These are phyloP conservation scores for Fusarium sp. DNA, from an alignment of 2,329 filamentous ascomycete genomes.

Conservation along the genomic window DNA sequence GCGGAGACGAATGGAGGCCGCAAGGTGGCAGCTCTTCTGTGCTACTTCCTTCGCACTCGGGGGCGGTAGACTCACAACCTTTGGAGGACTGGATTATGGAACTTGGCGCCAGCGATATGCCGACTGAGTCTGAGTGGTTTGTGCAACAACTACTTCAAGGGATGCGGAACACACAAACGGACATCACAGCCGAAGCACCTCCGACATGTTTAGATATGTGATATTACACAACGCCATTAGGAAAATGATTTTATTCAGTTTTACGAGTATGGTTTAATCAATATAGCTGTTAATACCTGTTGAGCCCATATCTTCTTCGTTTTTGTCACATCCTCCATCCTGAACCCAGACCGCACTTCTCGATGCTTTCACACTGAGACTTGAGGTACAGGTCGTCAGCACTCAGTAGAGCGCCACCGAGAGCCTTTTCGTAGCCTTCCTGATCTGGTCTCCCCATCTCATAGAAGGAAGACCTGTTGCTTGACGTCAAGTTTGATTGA, in stretches of 20 bases:
- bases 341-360: constrained; percentile 7
- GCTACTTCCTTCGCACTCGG: neutral
- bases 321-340: neutral
- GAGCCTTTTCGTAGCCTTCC: constrained; percentile 6
- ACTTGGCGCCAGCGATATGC: constrained; percentile 13
- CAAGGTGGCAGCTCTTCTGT: neutral
- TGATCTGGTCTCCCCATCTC: neutral
- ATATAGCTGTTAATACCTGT: neutral
- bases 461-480: neutral
- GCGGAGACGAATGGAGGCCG: constrained; percentile 14
- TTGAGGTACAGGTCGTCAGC: constrained; percentile 15
- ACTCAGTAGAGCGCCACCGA: neutral
- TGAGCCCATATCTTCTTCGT: neutral
- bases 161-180: constrained; percentile 17
- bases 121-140: constrained; percentile 29
- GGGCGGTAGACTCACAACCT: neutral
- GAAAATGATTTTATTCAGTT: neutral
- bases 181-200: neutral
- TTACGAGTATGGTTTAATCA: neutral
- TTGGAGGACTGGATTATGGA: constrained; percentile 31
- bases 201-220: neutral
- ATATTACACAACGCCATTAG: neutral
- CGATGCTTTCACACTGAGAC: constrained; percentile 7
- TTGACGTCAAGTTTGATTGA: constrained; percentile 54
- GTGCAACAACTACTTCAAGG: constrained; percentile 34